Percentiles rank a stretch among this genome's conserved stretches.
Evolutionary conservation across 257 asterid genomes (phyloP).

Genomic region (Lavandula angustifolia): DNA sequence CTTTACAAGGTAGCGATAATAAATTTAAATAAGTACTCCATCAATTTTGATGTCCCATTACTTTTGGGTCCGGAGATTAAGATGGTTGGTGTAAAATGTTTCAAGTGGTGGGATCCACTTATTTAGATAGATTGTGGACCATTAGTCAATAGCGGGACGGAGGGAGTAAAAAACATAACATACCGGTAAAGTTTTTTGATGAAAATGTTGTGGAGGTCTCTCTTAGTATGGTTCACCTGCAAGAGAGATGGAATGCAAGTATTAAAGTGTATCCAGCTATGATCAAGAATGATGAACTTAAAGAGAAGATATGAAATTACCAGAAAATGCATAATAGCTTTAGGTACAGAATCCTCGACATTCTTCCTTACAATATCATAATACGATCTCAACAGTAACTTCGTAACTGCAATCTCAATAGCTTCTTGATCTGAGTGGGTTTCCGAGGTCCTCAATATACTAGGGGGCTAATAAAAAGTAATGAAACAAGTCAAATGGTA

Average conservation of each 20-base stretch:
- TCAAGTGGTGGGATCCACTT: too few species aligned
- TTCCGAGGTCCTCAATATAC: constrained; percentile 78
- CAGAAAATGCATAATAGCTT: constrained; percentile 96
- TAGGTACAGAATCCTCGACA: constrained; percentile 75
- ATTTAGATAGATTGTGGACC: too few species aligned
- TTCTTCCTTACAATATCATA: constrained; percentile 85
- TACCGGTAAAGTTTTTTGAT: constrained; percentile 83
- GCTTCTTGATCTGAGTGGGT: constrained; percentile 66
- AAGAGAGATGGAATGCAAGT: constrained; percentile 12
- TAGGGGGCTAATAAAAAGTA: constrained; percentile 61
- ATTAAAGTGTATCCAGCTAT: not conserved
- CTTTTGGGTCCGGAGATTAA: too few species aligned
- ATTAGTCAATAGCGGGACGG: too few species aligned
- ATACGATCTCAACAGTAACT: constrained; percentile 70
- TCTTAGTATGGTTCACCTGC: constrained; percentile 88
- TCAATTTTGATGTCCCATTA: too few species aligned
- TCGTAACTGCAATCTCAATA: constrained; percentile 68
- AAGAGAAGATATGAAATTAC: constrained; percentile 40
- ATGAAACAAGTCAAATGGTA: not conserved
- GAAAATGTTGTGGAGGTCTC: constrained; percentile 84
- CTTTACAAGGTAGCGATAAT: too few species aligned
- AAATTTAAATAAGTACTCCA: too few species aligned
- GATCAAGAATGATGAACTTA: not conserved
- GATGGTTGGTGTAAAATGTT: too few species aligned
- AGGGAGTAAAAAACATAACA: constrained; percentile 4